Evolutionary conservation across 2,329 filamentous ascomycete genomes (phyloP).

Genomic region (Bipolaris oryzae): DNA sequence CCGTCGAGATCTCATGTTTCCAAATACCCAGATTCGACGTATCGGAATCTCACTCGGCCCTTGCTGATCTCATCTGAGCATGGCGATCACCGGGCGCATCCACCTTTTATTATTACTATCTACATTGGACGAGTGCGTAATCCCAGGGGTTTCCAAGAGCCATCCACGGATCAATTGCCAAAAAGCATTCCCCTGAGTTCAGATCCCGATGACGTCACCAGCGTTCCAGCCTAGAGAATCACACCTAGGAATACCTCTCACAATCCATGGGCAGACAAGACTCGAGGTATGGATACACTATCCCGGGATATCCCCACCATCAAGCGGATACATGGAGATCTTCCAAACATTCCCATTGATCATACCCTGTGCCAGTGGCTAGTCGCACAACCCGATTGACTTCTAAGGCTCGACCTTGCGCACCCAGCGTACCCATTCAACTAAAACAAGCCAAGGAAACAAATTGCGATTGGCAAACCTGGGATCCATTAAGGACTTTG

Average conservation of each 20-base stretch:
- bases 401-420: neutral
- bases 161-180: neutral
- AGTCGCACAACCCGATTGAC: neutral
- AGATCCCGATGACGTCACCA: neutral
- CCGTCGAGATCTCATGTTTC: neutral
- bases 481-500: neutral
- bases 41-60: neutral
- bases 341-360: neutral
- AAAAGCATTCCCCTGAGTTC: neutral
- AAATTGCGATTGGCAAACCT: neutral
- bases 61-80: neutral
- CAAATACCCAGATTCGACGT: neutral
- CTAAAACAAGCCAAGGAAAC: neutral
- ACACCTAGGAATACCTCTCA: neutral
- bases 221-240: neutral
- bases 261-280: neutral
- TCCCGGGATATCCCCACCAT: neutral
- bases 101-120: neutral
- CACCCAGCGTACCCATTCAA: neutral
- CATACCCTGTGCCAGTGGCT: neutral
- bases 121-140: neutral
- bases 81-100: neutral
- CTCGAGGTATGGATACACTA: neutral
- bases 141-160: neutral
- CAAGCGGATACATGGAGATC: neutral